These are phyloP conservation scores for Fagus sylvatica DNA, from an alignment of 306 rosid species.

Conservation along the genomic window DNA sequence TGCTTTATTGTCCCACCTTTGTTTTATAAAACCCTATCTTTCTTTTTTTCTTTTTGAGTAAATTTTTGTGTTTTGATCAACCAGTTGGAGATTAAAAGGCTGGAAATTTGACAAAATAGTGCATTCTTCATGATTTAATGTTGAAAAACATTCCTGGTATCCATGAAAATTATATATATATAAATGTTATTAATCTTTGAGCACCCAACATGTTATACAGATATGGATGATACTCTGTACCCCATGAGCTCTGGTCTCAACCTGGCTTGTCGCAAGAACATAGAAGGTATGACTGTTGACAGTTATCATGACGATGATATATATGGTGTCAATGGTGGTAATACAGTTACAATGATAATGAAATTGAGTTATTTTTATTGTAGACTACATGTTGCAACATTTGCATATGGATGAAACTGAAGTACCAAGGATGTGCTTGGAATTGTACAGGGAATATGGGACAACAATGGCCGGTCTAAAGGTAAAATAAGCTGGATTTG, in stretches of 20 bases:
- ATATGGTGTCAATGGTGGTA: not conserved
- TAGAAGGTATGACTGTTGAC: constrained; percentile 48
- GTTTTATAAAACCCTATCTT: not conserved
- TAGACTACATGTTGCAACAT: constrained; percentile 69
- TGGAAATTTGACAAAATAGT: not conserved
- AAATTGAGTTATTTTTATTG: constrained; percentile 14
- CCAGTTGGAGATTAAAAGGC: not conserved
- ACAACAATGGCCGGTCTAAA: constrained; percentile 93
- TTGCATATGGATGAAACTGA: constrained; percentile 65
- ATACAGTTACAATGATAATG: constrained; percentile 8
- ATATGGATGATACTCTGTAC: constrained; percentile 89
- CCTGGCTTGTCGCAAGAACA: constrained; percentile 72
- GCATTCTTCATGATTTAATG: not conserved
- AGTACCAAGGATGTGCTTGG: constrained; percentile 76
- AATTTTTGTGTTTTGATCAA: not conserved
- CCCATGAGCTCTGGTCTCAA: constrained; percentile 79
- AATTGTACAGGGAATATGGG: constrained; percentile 66
- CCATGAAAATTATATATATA: not conserved
- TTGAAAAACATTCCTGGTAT: not conserved
- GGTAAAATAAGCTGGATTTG: constrained; percentile 37
- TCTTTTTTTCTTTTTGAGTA: too few relatives aligned
- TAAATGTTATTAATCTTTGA: constrained; percentile 8
- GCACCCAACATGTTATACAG: constrained; percentile 39
- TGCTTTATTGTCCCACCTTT: not conserved
- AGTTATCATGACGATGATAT: too few relatives aligned